Conservation (phyloP, 176 grass and related monocot genomes). For the Leersia perrieri region DNA sequence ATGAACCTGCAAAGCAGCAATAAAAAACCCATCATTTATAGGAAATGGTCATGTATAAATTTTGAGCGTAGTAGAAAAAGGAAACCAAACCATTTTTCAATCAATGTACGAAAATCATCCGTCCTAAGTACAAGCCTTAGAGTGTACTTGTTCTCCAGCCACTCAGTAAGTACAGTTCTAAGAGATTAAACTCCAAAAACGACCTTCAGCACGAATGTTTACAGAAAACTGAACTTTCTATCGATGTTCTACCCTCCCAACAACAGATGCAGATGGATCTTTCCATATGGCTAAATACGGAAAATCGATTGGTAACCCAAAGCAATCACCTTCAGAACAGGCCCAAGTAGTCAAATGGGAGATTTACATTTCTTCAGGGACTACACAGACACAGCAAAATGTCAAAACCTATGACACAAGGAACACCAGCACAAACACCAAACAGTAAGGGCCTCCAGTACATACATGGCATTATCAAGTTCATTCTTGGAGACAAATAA, state of each 20-base stretch:
- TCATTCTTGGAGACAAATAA: background rate
- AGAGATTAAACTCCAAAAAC: background rate
- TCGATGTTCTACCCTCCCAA: background rate
- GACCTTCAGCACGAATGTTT: background rate
- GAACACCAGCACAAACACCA: background rate
- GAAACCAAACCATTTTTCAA: background rate
- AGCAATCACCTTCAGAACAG: background rate
- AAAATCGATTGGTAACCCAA: background rate
- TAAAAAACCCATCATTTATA: background rate
- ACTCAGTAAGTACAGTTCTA: background rate
- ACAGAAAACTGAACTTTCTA: background rate
- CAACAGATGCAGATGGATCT: background rate
- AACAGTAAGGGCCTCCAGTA: background rate
- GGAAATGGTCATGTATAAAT: background rate
- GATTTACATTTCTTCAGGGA: background rate
- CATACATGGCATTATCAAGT: background rate
- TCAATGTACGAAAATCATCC: background rate
- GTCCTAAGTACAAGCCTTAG: background rate
- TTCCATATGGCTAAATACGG: background rate
- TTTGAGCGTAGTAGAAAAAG: background rate
- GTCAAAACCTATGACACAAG: background rate
- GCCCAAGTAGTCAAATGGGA: background rate
- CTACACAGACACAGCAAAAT: background rate
- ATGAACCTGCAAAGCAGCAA: conserved; percentile 56
- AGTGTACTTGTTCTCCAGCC: background rate